phyloP scores from a whole-genome alignment of 164 flowering plant genomes.

The Saururus chinensis region DNA sequence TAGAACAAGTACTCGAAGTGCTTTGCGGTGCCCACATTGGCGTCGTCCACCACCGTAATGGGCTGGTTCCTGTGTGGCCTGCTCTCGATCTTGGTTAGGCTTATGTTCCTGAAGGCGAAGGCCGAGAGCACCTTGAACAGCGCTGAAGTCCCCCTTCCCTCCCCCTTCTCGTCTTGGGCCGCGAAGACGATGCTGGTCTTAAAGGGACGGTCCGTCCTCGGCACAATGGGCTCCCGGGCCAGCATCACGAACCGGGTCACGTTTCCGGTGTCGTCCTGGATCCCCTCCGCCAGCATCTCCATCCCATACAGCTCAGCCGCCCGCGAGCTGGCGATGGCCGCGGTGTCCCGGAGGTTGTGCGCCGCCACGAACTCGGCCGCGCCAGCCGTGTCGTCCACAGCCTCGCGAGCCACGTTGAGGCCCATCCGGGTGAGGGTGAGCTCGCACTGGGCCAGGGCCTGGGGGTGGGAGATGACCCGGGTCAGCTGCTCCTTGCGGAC shows the following conservation, averaged over 20 bases:
- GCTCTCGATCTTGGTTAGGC: constrained; percentile 49
- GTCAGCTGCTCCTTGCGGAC: constrained; percentile 28
- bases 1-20: constrained; percentile 78
- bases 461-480: constrained; percentile 43
- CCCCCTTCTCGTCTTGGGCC: constrained; percentile 20
- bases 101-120: constrained; percentile 37
- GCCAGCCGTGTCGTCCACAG: constrained; percentile 28
- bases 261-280: constrained; percentile 41
- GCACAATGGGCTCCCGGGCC: constrained; percentile 51
- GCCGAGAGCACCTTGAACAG: constrained; percentile 45
- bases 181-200: constrained; percentile 54
- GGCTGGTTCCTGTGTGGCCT: constrained; percentile 38
- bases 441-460: constrained; percentile 45
- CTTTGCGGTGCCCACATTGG: constrained; percentile 34
- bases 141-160: constrained; percentile 26
- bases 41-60: constrained; percentile 31
- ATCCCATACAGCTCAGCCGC: constrained; percentile 27
- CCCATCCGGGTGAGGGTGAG: constrained; percentile 25
- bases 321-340: constrained; percentile 25
- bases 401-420: constrained; percentile 25
- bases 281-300: constrained; percentile 21
- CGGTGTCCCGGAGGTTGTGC: constrained; percentile 20
- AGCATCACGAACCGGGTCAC: constrained; percentile 44
- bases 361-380: constrained; percentile 22
- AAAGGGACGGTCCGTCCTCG: constrained; percentile 36